Evolutionary conservation across 2,329 filamentous ascomycete genomes (phyloP).

Genomic region (Epichloe typhina): DNA sequence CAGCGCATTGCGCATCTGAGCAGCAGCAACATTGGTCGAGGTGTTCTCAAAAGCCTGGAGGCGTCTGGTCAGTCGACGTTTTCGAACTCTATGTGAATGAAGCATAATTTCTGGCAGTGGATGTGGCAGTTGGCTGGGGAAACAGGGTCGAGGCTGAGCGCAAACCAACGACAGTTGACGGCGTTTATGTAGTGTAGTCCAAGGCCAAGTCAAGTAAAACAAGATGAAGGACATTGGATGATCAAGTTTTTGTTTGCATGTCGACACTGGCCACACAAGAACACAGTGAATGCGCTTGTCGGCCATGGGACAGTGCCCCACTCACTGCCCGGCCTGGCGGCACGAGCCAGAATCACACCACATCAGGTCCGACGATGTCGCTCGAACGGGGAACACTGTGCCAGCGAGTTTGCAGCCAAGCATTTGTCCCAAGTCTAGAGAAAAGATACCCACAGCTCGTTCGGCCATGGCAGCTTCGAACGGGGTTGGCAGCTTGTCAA

Average conservation of each 20-base stretch:
- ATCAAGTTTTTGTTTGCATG: background rate
- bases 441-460: background rate
- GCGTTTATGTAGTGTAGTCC: background rate
- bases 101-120: background rate
- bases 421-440: background rate
- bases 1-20: slow-evolving; percentile 96
- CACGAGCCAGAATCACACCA: background rate
- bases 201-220: background rate
- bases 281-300: background rate
- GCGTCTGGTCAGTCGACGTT: slow-evolving; percentile 14
- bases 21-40: slow-evolving; percentile 92
- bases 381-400: background rate
- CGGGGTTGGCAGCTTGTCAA: background rate
- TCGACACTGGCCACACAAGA: background rate
- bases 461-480: background rate
- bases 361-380: no score
- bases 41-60: slow-evolving; percentile 94
- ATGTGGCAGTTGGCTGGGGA: background rate
- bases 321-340: background rate
- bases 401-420: background rate
- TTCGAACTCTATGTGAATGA: background rate
- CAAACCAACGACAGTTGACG: background rate
- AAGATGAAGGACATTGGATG: background rate
- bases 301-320: background rate
- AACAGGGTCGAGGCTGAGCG: background rate